Percentiles rank a stretch among this genome's conserved stretches.
Conservation (phyloP, 2,329 filamentous ascomycete species). For the Sporothrix globosa region DNA sequence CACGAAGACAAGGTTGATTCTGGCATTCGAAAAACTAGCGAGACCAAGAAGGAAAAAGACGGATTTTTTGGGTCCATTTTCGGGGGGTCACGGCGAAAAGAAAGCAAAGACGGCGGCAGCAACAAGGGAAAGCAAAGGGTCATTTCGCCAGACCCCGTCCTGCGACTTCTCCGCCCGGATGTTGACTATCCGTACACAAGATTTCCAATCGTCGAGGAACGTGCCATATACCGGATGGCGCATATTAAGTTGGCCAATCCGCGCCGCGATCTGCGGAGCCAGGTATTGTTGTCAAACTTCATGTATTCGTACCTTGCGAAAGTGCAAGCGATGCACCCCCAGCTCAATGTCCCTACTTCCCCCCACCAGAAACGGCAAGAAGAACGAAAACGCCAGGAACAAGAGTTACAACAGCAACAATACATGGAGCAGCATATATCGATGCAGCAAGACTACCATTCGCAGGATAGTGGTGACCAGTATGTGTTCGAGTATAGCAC, state of each 20-base stretch:
- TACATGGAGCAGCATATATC: conserved; percentile 37
- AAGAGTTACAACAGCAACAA: conserved; percentile 48
- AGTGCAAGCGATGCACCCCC: conserved; percentile 97
- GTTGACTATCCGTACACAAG: conserved; percentile 95
- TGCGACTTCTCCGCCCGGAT: conserved; percentile 76
- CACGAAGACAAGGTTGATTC: conserved; percentile 78
- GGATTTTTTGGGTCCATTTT: conserved; percentile 94
- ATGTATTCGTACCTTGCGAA: conserved; percentile 99
- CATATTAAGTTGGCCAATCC: conserved; percentile 99
- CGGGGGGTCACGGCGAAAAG: conserved; percentile 84
- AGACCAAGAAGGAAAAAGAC: conserved; percentile 88
- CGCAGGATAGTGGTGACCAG: conserved; percentile 38
- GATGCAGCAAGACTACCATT: conserved; percentile 36
- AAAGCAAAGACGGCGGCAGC: conserved; percentile 70
- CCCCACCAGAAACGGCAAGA: conserved; percentile 56
- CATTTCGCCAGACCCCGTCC: conserved; percentile 76
- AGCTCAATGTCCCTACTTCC: conserved; percentile 86
- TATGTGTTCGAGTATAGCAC: conserved; percentile 47
- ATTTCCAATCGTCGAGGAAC: conserved; percentile 92
- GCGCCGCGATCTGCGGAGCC: conserved; percentile 84
- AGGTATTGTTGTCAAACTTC: conserved; percentile 96
- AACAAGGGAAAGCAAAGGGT: conserved; percentile 77
- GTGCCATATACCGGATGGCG: conserved; percentile 97
- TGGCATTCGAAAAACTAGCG: conserved; percentile 69
- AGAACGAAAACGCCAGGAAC: conserved; percentile 54